Percentiles rank a stretch among this genome's conserved stretches.
Conservation (phyloP, 768 basidiomycete genomes). For the Boletus rubroflammeus region DNA sequence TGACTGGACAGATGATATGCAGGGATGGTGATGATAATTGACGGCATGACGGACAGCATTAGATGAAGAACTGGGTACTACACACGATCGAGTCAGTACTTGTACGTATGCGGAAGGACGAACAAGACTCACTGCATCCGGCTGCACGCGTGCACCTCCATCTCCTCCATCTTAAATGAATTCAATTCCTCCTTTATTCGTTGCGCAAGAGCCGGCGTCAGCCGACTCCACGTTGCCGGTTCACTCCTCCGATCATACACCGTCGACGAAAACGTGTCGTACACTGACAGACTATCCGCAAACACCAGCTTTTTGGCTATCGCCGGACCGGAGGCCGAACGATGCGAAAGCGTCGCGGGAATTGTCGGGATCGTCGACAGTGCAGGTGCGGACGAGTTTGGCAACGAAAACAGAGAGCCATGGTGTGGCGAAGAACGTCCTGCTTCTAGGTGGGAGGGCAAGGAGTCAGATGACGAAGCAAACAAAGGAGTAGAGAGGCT, state of each 20-base stretch:
- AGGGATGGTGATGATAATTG: constrained; percentile 21
- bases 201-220: constrained; percentile 94
- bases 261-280: constrained; percentile 89
- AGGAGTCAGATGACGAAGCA: constrained; percentile 38
- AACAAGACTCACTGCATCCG: constrained; percentile 72
- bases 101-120: not conserved
- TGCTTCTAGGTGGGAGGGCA: constrained; percentile 35
- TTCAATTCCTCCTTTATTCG: constrained; percentile 98
- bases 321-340: constrained; percentile 72
- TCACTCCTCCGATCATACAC: constrained; percentile 95
- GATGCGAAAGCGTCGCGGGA: constrained; percentile 57
- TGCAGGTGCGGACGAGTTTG: constrained; percentile 88
- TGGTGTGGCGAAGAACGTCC: constrained; percentile 35
- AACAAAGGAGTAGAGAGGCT: constrained; percentile 59
- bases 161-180: constrained; percentile 99
- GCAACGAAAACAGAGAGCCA: constrained; percentile 66
- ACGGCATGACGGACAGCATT: constrained; percentile 32
- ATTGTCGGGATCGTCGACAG: constrained; percentile 54
- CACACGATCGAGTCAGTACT: constrained; percentile 1
- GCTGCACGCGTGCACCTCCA: constrained; percentile 95
- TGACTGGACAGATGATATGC: constrained; percentile 26
- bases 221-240: constrained; percentile 93
- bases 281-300: constrained; percentile 89
- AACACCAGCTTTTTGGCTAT: constrained; percentile 78
- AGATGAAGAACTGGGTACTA: constrained; percentile 89